Conservation (phyloP, 306 rosid genomes). For the Hippophae rhamnoides region DNA sequence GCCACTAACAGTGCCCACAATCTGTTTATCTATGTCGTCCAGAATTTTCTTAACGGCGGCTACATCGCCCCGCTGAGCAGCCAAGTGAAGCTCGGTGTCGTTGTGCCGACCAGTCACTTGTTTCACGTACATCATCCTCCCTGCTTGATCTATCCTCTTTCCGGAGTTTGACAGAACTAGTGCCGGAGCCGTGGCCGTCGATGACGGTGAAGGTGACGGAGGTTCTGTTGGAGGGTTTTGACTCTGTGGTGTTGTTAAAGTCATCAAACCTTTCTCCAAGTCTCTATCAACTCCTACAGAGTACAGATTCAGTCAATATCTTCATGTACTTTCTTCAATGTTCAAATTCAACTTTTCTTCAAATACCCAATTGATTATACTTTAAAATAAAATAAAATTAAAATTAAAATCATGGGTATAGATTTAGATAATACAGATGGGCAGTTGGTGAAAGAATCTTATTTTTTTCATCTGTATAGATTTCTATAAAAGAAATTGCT, state of each 20-base stretch:
- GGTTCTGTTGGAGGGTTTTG: slow-evolving; percentile 36
- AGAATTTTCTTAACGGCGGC: slow-evolving; percentile 85
- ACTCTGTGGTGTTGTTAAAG: slow-evolving; percentile 15
- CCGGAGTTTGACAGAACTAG: slow-evolving; percentile 87
- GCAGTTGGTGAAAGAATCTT: too few species aligned
- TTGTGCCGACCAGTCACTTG: slow-evolving; percentile 96
- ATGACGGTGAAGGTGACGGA: slow-evolving; percentile 53
- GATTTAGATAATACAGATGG: too few species aligned
- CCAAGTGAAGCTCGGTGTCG: slow-evolving; percentile 93
- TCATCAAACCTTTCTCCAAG: slow-evolving; percentile 30
- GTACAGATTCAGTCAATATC: background rate
- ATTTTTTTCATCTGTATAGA: too few species aligned
- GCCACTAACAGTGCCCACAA: slow-evolving; percentile 50
- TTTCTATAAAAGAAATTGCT: background rate
- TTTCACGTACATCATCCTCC: slow-evolving; percentile 94
- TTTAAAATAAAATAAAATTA: too few species aligned
- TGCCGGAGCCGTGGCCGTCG: slow-evolving; percentile 67
- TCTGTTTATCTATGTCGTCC: slow-evolving; percentile 59
- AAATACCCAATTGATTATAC: too few species aligned
- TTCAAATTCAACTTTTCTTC: too few species aligned
- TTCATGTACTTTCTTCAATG: too few species aligned
- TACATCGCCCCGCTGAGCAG: slow-evolving; percentile 90
- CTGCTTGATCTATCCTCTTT: slow-evolving; percentile 89
- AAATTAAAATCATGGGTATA: too few species aligned
- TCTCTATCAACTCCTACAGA: slow-evolving; percentile 38